Conservation (phyloP, 495 filamentous ascomycete species). For the Usnea hakonensis region DNA sequence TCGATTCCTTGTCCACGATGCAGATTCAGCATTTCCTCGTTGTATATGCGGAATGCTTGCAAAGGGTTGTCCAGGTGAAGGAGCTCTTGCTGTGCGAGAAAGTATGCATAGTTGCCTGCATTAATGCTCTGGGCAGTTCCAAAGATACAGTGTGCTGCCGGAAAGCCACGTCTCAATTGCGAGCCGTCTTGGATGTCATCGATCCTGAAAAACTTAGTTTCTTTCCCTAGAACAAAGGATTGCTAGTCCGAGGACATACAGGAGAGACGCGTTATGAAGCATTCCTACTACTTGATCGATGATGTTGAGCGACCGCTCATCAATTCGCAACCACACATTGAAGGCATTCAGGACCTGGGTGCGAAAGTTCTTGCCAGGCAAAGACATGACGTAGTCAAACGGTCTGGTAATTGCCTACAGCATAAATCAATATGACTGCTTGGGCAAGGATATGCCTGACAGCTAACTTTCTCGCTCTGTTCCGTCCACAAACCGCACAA, state of each 20-base stretch:
- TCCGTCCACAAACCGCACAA: neutral
- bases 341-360: conserved; percentile 13
- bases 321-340: conserved; percentile 23
- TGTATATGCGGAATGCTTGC: conserved; percentile 31
- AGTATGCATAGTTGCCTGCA: conserved; percentile 92
- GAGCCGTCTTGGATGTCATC: conserved; percentile 57
- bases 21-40: conserved; percentile 13
- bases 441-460: neutral
- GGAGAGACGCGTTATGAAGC: conserved; percentile 25
- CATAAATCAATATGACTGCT: neutral
- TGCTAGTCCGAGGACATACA: conserved; percentile 3
- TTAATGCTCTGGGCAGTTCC: conserved; percentile 93
- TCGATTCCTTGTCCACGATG: conserved; percentile 9
- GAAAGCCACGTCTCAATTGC: conserved; percentile 71
- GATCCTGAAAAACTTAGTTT: conserved; percentile 19
- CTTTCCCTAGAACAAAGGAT: neutral
- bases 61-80: conserved; percentile 28
- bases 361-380: conserved; percentile 7
- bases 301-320: neutral
- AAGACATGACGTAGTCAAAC: conserved; percentile 17
- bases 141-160: conserved; percentile 87
- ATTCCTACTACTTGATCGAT: conserved; percentile 19
- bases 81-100: conserved; percentile 63
- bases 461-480: neutral
- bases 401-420: conserved; percentile 11